Evolutionary conservation across 768 basidiomycete species (phyloP), one percentile per base, ranked within the genome.

Genomic region (Antrodiella citrinella): DNA sequence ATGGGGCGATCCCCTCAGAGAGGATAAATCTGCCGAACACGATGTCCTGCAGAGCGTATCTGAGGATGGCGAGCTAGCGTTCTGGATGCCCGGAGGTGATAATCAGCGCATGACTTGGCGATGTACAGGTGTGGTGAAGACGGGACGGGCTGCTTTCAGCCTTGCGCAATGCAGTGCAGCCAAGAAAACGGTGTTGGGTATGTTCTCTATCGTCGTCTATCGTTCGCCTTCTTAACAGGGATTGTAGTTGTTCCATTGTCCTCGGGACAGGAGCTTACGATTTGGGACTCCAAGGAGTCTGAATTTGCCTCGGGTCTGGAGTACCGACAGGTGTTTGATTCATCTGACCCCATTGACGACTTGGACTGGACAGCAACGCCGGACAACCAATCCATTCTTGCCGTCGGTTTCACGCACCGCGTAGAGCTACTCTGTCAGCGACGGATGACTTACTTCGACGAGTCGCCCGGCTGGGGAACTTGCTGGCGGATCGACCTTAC

Each of bases 221-320:
- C 26, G 43, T 15, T 22, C 21, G n/a, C n/a, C n/a, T n/a, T n/a
- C n/a, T n/a, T n/a, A n/a, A n/a, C n/a, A n/a, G n/a, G n/a, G n/a
- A n/a, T 11, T 45, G 21, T 48, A 92, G 90, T 91, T 53, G 80
- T 84, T 12, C 69, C 75, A 3, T 63, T 68, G 13, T 58, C 72
- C 0, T 76, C 78, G 18, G 85, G 84, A 0, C 76, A 87, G 51
- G 91, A 94, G 61, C 66, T 97, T 43, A 92, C 91, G 0, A 91
- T 98, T 15, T 98, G 95, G 95, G 92, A 97, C 65, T 96, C 93
- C 0, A 86, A 86, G 47, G 88, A 89, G 65, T 93, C 89, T 15
- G 90, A 95, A 65, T 97, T 97, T 65, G 82, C 91, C 5, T 85
- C 87, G 3, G 94, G 94, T 2, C 70, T 94, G 44, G 94, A 96